Percentiles rank a stretch among this genome's conserved stretches.
These are phyloP conservation scores for Epicoccum nigrum DNA, from an alignment of 2,329 filamentous ascomycete genomes.

Conservation along the genomic window DNA sequence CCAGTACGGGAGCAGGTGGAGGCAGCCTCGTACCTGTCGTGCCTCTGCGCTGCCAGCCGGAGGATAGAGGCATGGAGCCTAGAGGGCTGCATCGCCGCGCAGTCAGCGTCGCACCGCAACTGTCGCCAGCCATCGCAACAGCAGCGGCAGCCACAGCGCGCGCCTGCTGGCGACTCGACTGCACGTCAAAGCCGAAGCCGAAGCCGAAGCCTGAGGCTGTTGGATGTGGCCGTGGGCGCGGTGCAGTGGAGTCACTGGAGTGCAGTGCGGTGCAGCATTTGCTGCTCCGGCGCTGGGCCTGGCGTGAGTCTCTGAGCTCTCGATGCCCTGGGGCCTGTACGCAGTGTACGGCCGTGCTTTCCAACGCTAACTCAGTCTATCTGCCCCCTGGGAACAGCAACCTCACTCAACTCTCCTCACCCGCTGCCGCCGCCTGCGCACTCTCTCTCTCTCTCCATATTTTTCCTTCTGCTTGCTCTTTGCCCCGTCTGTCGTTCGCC, in stretches of 20 bases:
- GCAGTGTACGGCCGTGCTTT: slow-evolving; percentile 10
- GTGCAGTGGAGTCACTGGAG: neutral
- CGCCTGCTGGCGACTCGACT: no score
- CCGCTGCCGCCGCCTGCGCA: slow-evolving; percentile 30
- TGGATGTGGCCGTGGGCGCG: slow-evolving; percentile 1
- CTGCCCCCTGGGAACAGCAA: slow-evolving; percentile 16
- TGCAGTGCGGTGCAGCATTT: no score
- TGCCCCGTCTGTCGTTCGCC: slow-evolving; percentile 32
- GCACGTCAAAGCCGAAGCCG: no score
- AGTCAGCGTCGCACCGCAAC: slow-evolving; percentile 5
- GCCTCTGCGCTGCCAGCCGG: neutral
- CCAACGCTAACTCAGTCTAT: no score
- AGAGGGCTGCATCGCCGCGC: neutral
- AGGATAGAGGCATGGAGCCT: neutral
- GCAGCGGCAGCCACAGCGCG: no score
- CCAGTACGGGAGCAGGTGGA: no score
- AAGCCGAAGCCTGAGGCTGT: no score
- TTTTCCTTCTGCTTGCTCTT: slow-evolving; percentile 41
- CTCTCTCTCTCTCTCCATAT: slow-evolving; percentile 34
- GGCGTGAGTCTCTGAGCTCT: slow-evolving; percentile 23
- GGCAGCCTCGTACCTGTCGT: slow-evolving; percentile 1
- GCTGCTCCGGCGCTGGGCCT: no score
- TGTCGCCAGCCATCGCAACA: no score
- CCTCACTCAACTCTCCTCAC: slow-evolving; percentile 29
- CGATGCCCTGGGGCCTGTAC: no score